A percentile compares a stretch with the other conserved stretches of the same genome.
Evolutionary conservation across 2,329 filamentous ascomycete species (phyloP).

Genomic region (Penicillium sp.): DNA sequence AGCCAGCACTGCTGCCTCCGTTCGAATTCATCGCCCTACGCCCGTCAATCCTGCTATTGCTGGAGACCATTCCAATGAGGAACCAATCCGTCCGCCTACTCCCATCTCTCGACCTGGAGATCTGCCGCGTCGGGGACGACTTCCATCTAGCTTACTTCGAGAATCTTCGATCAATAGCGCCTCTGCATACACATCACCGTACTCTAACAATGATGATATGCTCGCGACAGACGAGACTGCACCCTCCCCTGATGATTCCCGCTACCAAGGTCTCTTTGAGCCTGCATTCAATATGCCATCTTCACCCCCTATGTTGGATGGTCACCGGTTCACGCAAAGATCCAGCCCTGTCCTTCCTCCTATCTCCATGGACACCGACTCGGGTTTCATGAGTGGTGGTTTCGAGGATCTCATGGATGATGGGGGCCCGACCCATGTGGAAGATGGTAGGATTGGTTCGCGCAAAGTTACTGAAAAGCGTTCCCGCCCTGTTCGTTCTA

Average conservation of each 20-base stretch:
- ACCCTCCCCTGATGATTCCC: slow-evolving; percentile 48
- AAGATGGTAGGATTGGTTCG: slow-evolving; percentile 18
- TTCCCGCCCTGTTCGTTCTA: slow-evolving; percentile 20
- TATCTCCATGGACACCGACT: slow-evolving; percentile 57
- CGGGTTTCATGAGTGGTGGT: slow-evolving; percentile 79
- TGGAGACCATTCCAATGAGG: slow-evolving; percentile 35
- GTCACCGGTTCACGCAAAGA: slow-evolving; percentile 54
- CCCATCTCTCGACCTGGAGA: slow-evolving; percentile 37
- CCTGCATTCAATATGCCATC: slow-evolving; percentile 82
- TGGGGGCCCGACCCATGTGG: slow-evolving; percentile 36
- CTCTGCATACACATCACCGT: slow-evolving; percentile 40
- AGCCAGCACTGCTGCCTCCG: slow-evolving; percentile 81
- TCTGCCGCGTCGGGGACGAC: slow-evolving; percentile 29
- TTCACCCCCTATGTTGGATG: slow-evolving; percentile 74
- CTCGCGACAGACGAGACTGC: slow-evolving; percentile 43
- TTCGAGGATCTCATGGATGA: slow-evolving; percentile 66
- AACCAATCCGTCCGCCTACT: slow-evolving; percentile 45
- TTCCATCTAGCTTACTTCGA: slow-evolving; percentile 52
- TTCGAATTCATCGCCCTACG: slow-evolving; percentile 76
- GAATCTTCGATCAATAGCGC: slow-evolving; percentile 54
- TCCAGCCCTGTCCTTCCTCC: slow-evolving; percentile 74
- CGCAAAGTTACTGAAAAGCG: slow-evolving; percentile 20
- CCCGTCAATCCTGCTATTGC: slow-evolving; percentile 39
- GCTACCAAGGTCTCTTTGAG: slow-evolving; percentile 50
- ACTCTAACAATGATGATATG: slow-evolving; percentile 34